phyloP scores from a whole-genome alignment of 2,329 filamentous ascomycete genomes.

The Dryadomyces quercivorus region DNA sequence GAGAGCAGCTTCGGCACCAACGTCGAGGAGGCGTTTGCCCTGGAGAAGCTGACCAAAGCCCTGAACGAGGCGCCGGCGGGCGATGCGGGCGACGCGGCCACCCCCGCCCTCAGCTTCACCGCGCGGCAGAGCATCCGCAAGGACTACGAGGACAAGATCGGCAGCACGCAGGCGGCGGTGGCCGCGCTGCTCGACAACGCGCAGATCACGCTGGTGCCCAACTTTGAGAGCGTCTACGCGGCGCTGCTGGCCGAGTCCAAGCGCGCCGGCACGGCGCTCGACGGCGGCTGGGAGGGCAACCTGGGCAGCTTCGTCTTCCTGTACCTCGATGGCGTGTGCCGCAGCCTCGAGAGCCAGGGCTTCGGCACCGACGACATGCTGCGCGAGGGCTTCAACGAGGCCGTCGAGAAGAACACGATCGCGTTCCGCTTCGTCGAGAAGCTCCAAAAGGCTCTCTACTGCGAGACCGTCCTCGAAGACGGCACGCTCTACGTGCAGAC shows the following conservation, averaged over 20 bases:
- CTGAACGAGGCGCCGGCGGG: conserved; percentile 29
- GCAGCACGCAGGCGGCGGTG: conserved; percentile 25
- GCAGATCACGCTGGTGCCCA: conserved; percentile 32
- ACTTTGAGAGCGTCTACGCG: conserved; percentile 31
- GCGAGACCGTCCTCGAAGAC: conserved; percentile 34
- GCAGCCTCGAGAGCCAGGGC: conserved; percentile 11
- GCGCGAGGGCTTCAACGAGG: conserved; percentile 35
- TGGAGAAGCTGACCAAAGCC: conserved; percentile 26
- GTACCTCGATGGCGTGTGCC: conserved; percentile 30
- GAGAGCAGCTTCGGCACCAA: conserved; percentile 31
- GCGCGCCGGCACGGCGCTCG: conserved; percentile 16
- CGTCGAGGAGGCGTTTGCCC: conserved; percentile 24
- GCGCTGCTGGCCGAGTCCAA: conserved; percentile 19
- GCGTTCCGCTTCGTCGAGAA: conserved; percentile 34
- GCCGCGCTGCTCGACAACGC: conserved; percentile 19
- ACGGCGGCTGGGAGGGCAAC: conserved; percentile 28
- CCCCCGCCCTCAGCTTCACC: conserved; percentile 25
- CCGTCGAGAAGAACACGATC: conserved; percentile 28
- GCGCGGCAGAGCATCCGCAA: conserved; percentile 29
- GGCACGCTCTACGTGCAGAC: conserved; percentile 34
- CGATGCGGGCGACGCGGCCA: conserved; percentile 4
- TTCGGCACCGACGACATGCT: conserved; percentile 28
- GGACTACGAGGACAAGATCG: conserved; percentile 31
- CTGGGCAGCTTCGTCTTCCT: conserved; percentile 26
- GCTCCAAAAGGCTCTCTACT: conserved; percentile 27